Evolutionary conservation across 208 protist genomes (phyloP).

Genomic region (Acanthamoeba castellanii): DNA sequence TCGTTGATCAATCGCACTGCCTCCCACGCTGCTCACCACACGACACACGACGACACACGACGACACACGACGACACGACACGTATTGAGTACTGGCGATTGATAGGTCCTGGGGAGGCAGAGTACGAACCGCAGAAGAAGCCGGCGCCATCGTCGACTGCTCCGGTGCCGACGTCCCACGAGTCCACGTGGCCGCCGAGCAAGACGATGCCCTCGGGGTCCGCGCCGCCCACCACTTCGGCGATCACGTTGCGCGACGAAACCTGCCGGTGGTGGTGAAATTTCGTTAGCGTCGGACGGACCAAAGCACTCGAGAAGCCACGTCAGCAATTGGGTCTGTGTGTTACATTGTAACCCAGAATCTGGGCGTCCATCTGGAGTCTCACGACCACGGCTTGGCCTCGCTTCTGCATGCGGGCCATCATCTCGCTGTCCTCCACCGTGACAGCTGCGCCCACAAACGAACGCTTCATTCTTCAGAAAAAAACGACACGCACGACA

Average conservation of each 20-base stretch:
- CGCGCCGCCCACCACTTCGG: conserved; percentile 1
- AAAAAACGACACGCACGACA: background rate
- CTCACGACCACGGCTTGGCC: background rate
- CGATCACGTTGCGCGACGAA: conserved; percentile 36
- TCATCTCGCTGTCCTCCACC: conserved; percentile 53
- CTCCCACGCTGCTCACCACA: conserved; percentile 22
- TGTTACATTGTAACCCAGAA: background rate
- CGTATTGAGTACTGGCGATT: background rate
- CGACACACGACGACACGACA: background rate
- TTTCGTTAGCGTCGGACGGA: background rate
- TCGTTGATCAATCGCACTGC: conserved; percentile 43
- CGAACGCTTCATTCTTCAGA: background rate
- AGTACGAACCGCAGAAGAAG: conserved; percentile 33
- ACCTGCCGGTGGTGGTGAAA: background rate
- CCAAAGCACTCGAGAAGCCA: background rate
- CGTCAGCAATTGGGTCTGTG: background rate
- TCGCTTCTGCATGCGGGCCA: background rate
- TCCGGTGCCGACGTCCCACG: conserved; percentile 31
- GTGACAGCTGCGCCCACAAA: background rate
- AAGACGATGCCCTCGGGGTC: conserved; percentile 37
- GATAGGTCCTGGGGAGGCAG: background rate
- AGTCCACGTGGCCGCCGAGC: conserved; percentile 60
- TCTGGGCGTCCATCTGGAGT: conserved; percentile 11
- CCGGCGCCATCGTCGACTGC: conserved; percentile 33
- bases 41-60: no score